Base-by-base conservation (phyloP, 2,329 filamentous ascomycete species). In the Ceratocystis alfenasii region DNA sequence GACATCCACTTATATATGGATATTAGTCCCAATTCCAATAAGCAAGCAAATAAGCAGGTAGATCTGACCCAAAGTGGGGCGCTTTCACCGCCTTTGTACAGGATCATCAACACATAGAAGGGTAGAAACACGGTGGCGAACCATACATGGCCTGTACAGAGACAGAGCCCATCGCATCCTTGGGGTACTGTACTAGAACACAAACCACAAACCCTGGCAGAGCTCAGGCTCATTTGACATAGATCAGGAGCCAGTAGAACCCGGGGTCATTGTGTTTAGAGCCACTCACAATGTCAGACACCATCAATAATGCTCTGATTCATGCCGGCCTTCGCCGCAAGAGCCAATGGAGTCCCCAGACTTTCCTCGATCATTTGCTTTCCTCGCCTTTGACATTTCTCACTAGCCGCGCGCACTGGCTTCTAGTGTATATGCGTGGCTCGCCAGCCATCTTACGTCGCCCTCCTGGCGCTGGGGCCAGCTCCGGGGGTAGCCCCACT, bases 401-500 rank as follows among this genome's bases (percentile, higher is more conserved):
- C 65, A 78, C 87, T 68, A 79, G 82, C 68, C 78, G 81, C 50
- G 72, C 89, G 68, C 89, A 92, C 76, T 77, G 79, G 67, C 64
- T 87, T 61, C 76, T 93, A 66, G 81, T 87, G 45, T 78, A 79
- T 70, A 80, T 95, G 2, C 87, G 89, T 33, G 87, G 88, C 1
- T 74, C 79, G 10, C 84, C 88, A 5, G 28, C 10, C 25, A 36
- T 59, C 28, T 17, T 59, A 1, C 55, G 55, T 30, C 25, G 12
- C 4, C n/a, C 53, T 17, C 15, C 15, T 28, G 30, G 53, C 28
- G 53, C 7, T 15, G 22, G 22, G 7, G 85, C 70, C 78, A 74
- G 17, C 53, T 64, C 45, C 83, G 86, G 78, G 41, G 77, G 79
- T 65, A 78, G 77, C 66, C 78, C 77, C 0, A 76, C 83, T 5